Evolutionary conservation across 1,284 basidiomycete species (phyloP).

Genomic region (Microbotryum silenes-acaulis): DNA sequence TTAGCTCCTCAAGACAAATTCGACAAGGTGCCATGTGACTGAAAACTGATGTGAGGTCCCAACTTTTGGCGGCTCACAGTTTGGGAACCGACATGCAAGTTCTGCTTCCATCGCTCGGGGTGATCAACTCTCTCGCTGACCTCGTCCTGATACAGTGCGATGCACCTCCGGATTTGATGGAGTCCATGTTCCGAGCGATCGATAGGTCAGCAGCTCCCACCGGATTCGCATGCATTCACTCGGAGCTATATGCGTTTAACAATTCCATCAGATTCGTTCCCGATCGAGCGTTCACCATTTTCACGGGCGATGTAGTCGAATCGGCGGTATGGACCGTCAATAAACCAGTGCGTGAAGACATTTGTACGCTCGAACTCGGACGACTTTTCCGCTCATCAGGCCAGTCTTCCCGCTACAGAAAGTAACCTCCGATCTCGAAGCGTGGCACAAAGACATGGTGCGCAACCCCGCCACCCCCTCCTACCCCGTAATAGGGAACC

Average conservation of each 20-base stretch:
- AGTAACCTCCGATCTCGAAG: constrained; percentile 18
- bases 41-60: constrained; percentile 37
- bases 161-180: constrained; percentile 40
- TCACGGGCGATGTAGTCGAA: constrained; percentile 57
- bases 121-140: background rate
- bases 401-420: background rate
- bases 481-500: constrained; percentile 37
- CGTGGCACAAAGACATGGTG: constrained; percentile 27
- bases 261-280: constrained; percentile 30
- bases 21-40: background rate
- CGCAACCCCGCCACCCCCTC: constrained; percentile 20
- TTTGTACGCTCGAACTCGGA: background rate
- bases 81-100: constrained; percentile 18
- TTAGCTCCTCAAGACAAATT: background rate
- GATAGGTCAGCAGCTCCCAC: constrained; percentile 35
- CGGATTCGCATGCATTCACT: background rate
- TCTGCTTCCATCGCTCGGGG: background rate
- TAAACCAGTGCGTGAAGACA: constrained; percentile 6
- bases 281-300: constrained; percentile 50
- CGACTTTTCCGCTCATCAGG: background rate
- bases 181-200: constrained; percentile 50
- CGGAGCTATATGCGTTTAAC: background rate
- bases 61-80: constrained; percentile 37
- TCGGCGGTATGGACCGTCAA: constrained; percentile 42
- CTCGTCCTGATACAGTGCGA: constrained; percentile 16